These are phyloP conservation scores for Ustilago lituana DNA, from an alignment of 1,284 basidiomycete genomes.

Conservation along the genomic window DNA sequence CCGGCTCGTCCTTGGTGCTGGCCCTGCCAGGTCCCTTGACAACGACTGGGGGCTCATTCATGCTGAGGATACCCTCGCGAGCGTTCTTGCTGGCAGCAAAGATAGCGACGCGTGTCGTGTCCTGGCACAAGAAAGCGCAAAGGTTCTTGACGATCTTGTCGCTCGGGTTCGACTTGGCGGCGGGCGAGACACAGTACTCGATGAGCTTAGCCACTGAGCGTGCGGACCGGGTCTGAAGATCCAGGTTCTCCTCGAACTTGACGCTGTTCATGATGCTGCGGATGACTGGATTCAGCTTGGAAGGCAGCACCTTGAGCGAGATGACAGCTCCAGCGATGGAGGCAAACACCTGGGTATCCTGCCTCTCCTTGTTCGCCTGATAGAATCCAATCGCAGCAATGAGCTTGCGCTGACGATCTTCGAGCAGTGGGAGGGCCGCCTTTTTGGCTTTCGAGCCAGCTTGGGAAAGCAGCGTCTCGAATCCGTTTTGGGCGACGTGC, in stretches of 20 bases:
- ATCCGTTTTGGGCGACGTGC: constrained; percentile 77
- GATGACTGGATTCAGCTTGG: constrained; percentile 92
- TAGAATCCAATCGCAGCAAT: constrained; percentile 83
- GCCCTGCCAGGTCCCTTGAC: constrained; percentile 27
- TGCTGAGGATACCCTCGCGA: constrained; percentile 80
- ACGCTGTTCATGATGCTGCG: constrained; percentile 98
- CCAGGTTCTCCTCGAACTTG: constrained; percentile 83
- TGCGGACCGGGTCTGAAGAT: constrained; percentile 90
- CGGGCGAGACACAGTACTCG: constrained; percentile 79
- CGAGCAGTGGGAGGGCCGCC: constrained; percentile 76
- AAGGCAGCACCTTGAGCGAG: constrained; percentile 57
- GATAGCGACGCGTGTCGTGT: constrained; percentile 86
- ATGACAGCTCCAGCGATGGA: constrained; percentile 91
- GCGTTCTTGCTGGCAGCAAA: constrained; percentile 77
- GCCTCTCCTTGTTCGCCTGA: constrained; percentile 81
- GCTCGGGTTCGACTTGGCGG: constrained; percentile 72
- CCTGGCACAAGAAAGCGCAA: constrained; percentile 90
- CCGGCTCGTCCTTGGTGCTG: constrained; percentile 55
- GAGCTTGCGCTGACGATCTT: constrained; percentile 80
- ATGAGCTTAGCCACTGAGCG: constrained; percentile 86
- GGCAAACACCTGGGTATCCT: constrained; percentile 87
- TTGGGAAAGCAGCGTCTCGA: constrained; percentile 72
- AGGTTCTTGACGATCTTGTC: constrained; percentile 98
- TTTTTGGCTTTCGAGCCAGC: constrained; percentile 76
- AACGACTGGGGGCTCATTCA: constrained; percentile 68